These are phyloP conservation scores for Rhododendron vialii DNA, from an alignment of 148 eudicot genomes.

Conservation along the genomic window DNA sequence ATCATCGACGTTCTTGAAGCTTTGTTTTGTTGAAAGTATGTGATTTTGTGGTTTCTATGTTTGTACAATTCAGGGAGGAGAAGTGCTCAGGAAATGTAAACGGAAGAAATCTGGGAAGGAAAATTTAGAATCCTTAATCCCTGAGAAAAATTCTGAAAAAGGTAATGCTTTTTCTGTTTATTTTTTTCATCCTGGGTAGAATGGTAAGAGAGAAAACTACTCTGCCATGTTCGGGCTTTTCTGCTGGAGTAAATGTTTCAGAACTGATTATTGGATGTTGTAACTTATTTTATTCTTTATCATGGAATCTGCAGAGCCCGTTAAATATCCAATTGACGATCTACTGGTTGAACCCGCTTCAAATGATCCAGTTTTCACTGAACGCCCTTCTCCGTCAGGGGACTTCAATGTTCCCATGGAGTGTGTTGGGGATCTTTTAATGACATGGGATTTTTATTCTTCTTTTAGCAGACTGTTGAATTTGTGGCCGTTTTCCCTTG, in stretches of 20 bases:
- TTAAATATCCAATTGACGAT: constrained; percentile 92
- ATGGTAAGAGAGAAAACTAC: not conserved
- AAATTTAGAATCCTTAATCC: constrained; percentile 16
- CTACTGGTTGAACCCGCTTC: constrained; percentile 65
- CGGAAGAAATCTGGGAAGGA: constrained; percentile 26
- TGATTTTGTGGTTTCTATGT: constrained; percentile 1
- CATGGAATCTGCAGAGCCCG: constrained; percentile 34
- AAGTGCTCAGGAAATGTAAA: constrained; percentile 25
- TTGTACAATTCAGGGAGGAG: constrained; percentile 24
- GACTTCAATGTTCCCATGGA: constrained; percentile 80
- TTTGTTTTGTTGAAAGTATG: constrained; percentile 6
- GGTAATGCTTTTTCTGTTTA: constrained; percentile 13
- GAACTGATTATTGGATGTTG: not conserved
- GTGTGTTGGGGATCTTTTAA: constrained; percentile 74
- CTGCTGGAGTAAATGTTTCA: not conserved
- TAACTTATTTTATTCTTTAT: constrained; percentile 3
- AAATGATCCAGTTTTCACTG: constrained; percentile 63
- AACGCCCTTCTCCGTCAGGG: constrained; percentile 71
- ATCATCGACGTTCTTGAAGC: constrained; percentile 4
- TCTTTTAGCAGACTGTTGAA: constrained; percentile 70
- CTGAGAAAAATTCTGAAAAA: constrained; percentile 5
- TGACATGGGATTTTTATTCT: constrained; percentile 95
- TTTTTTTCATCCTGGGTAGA: not conserved
- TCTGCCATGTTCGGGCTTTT: not conserved
- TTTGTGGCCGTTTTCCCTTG: constrained; percentile 82